These are phyloP conservation scores for Parachlorella kessleri DNA, from an alignment of 139 green algal genomes.

Conservation along the genomic window DNA sequence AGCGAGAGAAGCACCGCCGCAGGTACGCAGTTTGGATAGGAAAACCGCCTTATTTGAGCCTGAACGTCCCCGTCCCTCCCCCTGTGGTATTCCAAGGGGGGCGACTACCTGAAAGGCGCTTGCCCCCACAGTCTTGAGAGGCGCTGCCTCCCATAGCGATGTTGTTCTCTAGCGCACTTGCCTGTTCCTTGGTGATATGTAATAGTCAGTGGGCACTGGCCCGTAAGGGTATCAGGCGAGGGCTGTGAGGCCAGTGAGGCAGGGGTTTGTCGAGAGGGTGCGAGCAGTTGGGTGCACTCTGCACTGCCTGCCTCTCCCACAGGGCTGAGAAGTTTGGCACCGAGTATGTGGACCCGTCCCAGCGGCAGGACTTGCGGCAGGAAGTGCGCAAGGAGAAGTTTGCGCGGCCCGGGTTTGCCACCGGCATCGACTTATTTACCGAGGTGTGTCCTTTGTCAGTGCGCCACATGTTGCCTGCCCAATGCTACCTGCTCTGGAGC, in stretches of 20 bases:
- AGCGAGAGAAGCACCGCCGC: constrained; percentile 50
- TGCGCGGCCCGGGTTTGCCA: constrained; percentile 54
- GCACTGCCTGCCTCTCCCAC: not conserved
- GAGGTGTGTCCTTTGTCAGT: not conserved
- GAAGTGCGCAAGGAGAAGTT: constrained; percentile 42
- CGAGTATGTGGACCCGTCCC: constrained; percentile 55
- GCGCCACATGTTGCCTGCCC: too few species aligned
- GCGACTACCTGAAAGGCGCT: not conserved
- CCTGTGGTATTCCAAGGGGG: not conserved
- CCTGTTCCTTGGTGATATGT: too few species aligned
- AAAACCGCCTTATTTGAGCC: not conserved
- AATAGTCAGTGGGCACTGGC: too few species aligned
- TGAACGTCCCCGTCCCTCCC: not conserved
- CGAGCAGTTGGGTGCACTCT: too few species aligned
- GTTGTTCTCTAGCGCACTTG: too few species aligned
- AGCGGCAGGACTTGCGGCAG: constrained; percentile 48
- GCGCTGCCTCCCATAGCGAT: too few species aligned
- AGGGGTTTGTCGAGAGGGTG: too few species aligned
- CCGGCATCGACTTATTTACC: constrained; percentile 72
- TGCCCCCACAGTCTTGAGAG: not conserved
- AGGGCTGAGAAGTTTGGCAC: constrained; percentile 70
- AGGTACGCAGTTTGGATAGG: constrained; percentile 44
- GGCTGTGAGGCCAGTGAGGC: too few species aligned
- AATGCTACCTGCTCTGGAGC: too few species aligned
- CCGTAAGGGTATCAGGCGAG: too few species aligned